Base-by-base conservation (phyloP, 2,329 filamentous ascomycete genomes). In the Lasiodiplodia theobromae region DNA sequence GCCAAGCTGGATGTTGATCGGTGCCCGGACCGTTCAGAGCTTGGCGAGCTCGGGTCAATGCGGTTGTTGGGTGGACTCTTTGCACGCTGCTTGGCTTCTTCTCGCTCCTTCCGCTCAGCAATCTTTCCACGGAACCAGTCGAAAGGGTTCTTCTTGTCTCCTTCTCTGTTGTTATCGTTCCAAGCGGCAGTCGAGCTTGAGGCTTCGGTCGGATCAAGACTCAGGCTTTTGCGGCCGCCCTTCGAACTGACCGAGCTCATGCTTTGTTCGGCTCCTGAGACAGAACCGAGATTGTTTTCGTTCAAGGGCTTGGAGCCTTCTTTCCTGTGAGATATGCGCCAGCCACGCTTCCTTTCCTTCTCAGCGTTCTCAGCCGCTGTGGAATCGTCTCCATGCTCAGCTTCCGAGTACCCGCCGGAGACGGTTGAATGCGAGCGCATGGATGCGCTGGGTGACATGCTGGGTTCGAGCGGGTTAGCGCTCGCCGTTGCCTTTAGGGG, bases 321-420 rank as follows among this genome's bases (percentile, higher is more conserved):
- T 14, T 77, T 75, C 58, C 73, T 75, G 28, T 65, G 58, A 12
- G 84, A 89, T 21, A 93, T 91, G 65, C 94, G 85, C 83, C 93
- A 93, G 83, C 91, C 88, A 69, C 86, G 88, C 74, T 90, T 91
- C 89, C 16, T 88, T 83, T 85, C 85, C 44, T 77, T 79, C 73
- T 68, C 67, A 57, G 38, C 18, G 49, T 65, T 53, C 53, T 74
- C 77, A 69, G 73, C 23, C 78, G 74, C 40, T 72, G 76, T 73
- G 0, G 79, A 73, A 38, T 93, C 91, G 34, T 94, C 92, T 11
- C 86, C 79, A 70, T 91, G 89, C 71, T 97, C 94, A 37, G 89
- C 77, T 75, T 97, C 94, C 0, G 93, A 97, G 25, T 90, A 88
- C 72, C 96, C 94, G 28, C 95, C 96, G 18, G 77, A 49, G 71